Percentiles rank a stretch among this genome's conserved stretches.
These are phyloP conservation scores for Cytospora leucostoma DNA, from an alignment of 2,329 filamentous ascomycete species.

Conservation along the genomic window DNA sequence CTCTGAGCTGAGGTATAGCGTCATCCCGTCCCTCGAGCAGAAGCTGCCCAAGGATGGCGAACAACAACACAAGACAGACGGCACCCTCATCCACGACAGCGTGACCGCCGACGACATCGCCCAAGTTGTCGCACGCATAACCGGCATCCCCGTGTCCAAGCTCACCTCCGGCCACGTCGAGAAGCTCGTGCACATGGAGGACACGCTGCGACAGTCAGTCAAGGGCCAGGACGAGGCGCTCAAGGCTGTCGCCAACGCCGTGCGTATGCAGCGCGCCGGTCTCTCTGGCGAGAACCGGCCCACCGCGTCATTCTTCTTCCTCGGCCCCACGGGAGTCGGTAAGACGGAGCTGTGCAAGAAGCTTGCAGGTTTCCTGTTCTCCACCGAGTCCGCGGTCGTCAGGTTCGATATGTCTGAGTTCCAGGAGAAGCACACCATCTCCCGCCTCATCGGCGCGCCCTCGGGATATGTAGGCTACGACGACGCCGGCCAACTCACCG, in stretches of 20 bases:
- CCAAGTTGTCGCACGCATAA: conserved; percentile 84
- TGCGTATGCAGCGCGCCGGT: conserved; percentile 90
- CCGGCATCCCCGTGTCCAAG: conserved; percentile 90
- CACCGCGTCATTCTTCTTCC: conserved; percentile 94
- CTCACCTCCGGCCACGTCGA: conserved; percentile 92
- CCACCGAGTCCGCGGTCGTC: conserved; percentile 85
- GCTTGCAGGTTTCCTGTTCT: conserved; percentile 90
- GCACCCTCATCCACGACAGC: conserved; percentile 82
- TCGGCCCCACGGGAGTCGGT: conserved; percentile 93
- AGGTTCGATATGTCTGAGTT: conserved; percentile 98
- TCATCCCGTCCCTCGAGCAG: conserved; percentile 78
- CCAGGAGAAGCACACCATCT: conserved; percentile 95
- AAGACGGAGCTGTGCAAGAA: conserved; percentile 98
- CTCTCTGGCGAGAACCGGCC: conserved; percentile 89
- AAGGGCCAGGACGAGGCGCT: conserved; percentile 94
- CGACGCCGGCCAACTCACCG: conserved; percentile 92
- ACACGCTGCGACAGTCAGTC: conserved; percentile 78
- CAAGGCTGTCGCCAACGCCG: conserved; percentile 86
- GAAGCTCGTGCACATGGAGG: conserved; percentile 95
- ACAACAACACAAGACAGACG: conserved; percentile 37
- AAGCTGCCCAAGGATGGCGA: conserved; percentile 77
- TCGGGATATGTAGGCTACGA: conserved; percentile 97
- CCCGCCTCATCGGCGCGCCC: conserved; percentile 85
- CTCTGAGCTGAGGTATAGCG: conserved; percentile 86
- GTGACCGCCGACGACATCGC: conserved; percentile 97